Evolutionary conservation across 441 rosid genomes (phyloP), one percentile per base, ranked within the genome.

Genomic region (Euphorbia celastroides): DNA sequence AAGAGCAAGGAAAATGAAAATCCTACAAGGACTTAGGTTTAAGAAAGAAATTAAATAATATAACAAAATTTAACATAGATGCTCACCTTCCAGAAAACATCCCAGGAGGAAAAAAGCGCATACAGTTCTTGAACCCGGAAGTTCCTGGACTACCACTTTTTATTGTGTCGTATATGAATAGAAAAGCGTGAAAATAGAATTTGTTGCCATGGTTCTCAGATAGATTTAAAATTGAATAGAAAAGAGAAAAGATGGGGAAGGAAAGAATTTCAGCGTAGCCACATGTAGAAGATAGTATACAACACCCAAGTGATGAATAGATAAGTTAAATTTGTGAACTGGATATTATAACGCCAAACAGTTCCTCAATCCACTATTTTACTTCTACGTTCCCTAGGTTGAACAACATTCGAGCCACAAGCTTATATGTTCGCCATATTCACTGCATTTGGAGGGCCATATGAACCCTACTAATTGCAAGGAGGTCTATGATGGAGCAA

Each of bases 51-150:
- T 65, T 27, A 46, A 27, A 30, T 27, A 60, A 70, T 58, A 48
- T 25, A n/a, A 73, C 16, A 46, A 57, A 22, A 65, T 72, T 74
- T 23, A 46, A 25, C 51, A 71, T 64, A 51, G 72, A 58, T 67
- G 54, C 75, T 63, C 74, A 84, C 98, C 99, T 88, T 72, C 93
- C 99, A 58, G 98, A 92, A 83, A 92, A 92, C 99, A 94, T 89
- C 74, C 82, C 92, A 70, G 88, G 77, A 57, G 97, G 99, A 76
- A 94, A 92, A 80, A 83, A 94, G 46, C 86, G 85, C 48, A 87
- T 68, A 65, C 96, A 91, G 70, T 89, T 84, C 81, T 89, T 98
- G 77, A 94, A 92, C 63, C 94, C 97, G 65, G 88, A 72, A 71
- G 94, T 89, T 74, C 93, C 94, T 20, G 94, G 83, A 81, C 80